Percentiles rank a stretch among this genome's conserved stretches.
phyloP scores from a whole-genome alignment of 371 early-diverging fungal genomes.

The Mortierella sp. region DNA sequence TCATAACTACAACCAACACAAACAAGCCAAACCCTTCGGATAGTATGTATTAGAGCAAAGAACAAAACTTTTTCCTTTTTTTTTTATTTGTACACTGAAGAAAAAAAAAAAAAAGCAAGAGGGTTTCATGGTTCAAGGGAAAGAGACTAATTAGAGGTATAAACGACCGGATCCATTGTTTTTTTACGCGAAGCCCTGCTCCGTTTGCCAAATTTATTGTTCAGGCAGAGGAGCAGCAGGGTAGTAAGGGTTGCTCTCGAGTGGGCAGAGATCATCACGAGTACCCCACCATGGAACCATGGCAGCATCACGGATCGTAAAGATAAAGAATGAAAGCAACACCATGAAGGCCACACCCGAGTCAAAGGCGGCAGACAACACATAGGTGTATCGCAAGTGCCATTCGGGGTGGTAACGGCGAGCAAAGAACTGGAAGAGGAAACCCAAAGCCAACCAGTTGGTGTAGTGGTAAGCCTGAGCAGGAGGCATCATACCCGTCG shows the following conservation, averaged over 20 bases:
- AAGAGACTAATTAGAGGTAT: too few species aligned
- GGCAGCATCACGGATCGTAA: slow-evolving; percentile 15
- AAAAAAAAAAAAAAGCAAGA: too few species aligned
- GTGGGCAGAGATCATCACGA: slow-evolving; percentile 6
- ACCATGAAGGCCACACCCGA: slow-evolving; percentile 34
- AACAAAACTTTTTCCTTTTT: too few species aligned
- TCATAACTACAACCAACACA: too few species aligned
- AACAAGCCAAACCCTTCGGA: too few species aligned
- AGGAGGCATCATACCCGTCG: slow-evolving; percentile 45
- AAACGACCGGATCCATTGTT: too few species aligned
- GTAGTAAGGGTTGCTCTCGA: slow-evolving; percentile 7
- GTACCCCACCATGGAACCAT: slow-evolving; percentile 48
- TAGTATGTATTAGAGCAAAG: too few species aligned
- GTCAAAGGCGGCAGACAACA: slow-evolving; percentile 45
- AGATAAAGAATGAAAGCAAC: slow-evolving; percentile 25
- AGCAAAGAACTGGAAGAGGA: slow-evolving; percentile 71
- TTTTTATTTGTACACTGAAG: too few species aligned
- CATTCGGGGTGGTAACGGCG: slow-evolving; percentile 59
- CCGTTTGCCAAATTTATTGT: too few species aligned
- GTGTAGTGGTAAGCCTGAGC: slow-evolving; percentile 52
- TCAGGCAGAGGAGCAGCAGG: not conserved
- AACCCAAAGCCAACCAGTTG: slow-evolving; percentile 72
- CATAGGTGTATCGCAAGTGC: slow-evolving; percentile 47
- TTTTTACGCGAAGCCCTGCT: too few species aligned
- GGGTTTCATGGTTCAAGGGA: too few species aligned